Base-by-base conservation (phyloP, 106 monocot species). In the Cymbidium sinense region DNA sequence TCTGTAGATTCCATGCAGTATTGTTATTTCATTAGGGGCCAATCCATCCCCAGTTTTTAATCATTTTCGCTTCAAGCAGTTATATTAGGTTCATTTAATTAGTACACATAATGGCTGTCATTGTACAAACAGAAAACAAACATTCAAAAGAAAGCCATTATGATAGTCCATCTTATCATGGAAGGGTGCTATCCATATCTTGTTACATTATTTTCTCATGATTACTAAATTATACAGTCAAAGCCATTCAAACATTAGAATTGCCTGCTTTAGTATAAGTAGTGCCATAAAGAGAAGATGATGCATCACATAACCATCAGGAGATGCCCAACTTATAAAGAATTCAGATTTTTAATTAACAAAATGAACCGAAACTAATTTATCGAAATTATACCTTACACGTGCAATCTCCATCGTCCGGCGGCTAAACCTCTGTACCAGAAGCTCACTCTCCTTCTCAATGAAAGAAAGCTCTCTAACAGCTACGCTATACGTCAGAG, bases 381-480 rank as follows among this genome's bases (percentile, higher is more conserved):
- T 0, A 71, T 71, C 12, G 37, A 15, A 65, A 81, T 4, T 13
- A 61, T 90, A 91, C 93, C 88, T 86, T 61, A 71, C 74, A 58
- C 43, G 44, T 12, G 67, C 73, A 11, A 73, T 58, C 54, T 78
- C 80, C 74, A 72, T 84, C 83, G 87, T 69, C 75, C n/a, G 75
- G 43, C 15, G 54, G 44, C 71, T 77, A 77, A 89, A 87, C 25
- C 85, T 83, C 82, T 91, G 84, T 21, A 94, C 91, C 70, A 94
- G 83, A 65, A 85, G 75, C 74, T 91, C 89, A 37, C 91, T 82
- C 84, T 94, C 94, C 81, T 78, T 89, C 82, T 89, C 89, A 19
- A 94, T 86, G 69, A 94, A 94, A 5, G 85, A 81, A 72, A 94
- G 83, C 76, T 94, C 94, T 84, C 87, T 85, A 33, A 89, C 79